Percentiles rank a stretch among this genome's conserved stretches.
Evolutionary conservation across 495 filamentous ascomycete genomes (phyloP).

Genomic region (Neurospora sp.): DNA sequence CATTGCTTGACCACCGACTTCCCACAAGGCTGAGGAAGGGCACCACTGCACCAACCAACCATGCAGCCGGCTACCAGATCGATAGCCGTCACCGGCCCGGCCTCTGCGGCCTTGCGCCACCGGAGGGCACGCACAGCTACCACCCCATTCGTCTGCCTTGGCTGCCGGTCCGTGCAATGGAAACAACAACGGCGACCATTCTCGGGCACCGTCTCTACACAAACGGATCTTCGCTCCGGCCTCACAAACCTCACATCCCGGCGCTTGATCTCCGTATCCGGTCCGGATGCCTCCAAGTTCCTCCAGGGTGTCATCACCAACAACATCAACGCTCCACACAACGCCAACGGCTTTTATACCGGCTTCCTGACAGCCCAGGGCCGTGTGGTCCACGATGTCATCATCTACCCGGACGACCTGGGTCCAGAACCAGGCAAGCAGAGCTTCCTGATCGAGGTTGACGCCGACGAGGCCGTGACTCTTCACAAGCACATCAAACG

Average conservation of each 20-base stretch:
- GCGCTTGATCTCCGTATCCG: conserved; percentile 66
- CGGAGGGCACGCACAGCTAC: neutral
- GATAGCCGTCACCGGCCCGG: neutral
- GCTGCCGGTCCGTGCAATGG: neutral
- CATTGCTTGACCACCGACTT: neutral
- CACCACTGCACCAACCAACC: neutral
- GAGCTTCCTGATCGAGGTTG: conserved; percentile 72
- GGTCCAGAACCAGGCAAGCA: conserved; percentile 33
- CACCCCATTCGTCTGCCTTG: neutral
- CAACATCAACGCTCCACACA: conserved; percentile 41
- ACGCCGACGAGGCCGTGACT: conserved; percentile 48
- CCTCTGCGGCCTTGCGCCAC: neutral
- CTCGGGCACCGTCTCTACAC: conserved; percentile 7
- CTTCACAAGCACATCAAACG: conserved; percentile 65
- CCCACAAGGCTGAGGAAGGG: neutral
- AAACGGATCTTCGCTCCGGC: conserved; percentile 32
- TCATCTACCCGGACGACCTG: conserved; percentile 60
- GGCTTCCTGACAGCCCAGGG: conserved; percentile 82
- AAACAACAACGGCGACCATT: conserved; percentile 6
- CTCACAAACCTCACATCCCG: conserved; percentile 54
- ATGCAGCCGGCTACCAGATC: conserved; percentile 1
- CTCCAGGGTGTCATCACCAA: conserved; percentile 80
- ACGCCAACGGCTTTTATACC: conserved; percentile 51
- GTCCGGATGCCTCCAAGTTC: conserved; percentile 68
- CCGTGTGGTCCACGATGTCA: conserved; percentile 76